Percentiles rank a stretch among this genome's conserved stretches.
phyloP scores from a whole-genome alignment of 169 alveolate genomes.

The Eimeria falciformis region DNA sequence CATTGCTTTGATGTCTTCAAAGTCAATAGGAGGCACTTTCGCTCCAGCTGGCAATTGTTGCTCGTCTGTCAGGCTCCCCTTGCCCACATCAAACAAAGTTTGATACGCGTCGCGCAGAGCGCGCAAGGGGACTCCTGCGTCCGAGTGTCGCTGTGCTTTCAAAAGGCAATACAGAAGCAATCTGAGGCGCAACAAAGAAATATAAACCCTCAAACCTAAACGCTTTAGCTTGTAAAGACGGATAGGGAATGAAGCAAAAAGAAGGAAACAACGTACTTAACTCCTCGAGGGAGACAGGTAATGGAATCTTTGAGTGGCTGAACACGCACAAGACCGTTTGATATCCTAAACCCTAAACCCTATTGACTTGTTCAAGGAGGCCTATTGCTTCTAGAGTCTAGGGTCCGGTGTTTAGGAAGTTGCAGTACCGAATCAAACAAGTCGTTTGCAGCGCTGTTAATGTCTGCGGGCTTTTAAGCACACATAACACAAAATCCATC shows the following conservation, averaged over 20 bases:
- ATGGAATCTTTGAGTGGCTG: conserved; percentile 38
- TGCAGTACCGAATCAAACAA: conserved; percentile 45
- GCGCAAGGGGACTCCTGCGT: not conserved
- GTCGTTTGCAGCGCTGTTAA: conserved; percentile 59
- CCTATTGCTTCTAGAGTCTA: no score
- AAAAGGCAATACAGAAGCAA: conserved; percentile 8
- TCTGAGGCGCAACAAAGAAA: not conserved
- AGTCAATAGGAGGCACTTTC: not conserved
- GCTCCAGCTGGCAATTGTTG: not conserved
- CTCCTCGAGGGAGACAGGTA: not conserved
- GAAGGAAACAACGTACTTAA: conserved; percentile 2
- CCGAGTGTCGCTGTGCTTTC: conserved; percentile 13
- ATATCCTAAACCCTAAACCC: not conserved
- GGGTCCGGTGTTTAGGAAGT: no score
- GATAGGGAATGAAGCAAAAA: no score
- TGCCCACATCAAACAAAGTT: not conserved
- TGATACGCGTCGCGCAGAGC: not conserved
- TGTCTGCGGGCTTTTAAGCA: conserved; percentile 67
- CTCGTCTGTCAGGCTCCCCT: not conserved
- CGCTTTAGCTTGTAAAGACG: not conserved
- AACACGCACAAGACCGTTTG: not conserved
- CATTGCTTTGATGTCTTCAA: conserved; percentile 23
- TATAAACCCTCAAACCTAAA: conserved; percentile 4
- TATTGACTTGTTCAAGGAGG: not conserved
- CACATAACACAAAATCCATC: not conserved